These are phyloP conservation scores for Phanerodontia chrysosporium DNA, from an alignment of 768 basidiomycete species.

Conservation along the genomic window DNA sequence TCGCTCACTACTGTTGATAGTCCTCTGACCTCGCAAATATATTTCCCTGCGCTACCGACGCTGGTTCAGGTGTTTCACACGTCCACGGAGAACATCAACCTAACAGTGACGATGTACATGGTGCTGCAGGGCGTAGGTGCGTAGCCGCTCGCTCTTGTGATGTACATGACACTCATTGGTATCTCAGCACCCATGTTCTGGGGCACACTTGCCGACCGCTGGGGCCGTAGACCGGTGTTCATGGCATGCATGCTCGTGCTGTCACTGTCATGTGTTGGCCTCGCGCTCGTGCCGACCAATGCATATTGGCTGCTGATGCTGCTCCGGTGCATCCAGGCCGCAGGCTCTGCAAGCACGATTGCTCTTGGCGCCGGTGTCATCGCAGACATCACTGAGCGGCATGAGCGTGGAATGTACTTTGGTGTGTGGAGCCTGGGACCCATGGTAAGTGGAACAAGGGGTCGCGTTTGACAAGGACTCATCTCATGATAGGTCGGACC, in stretches of 20 bases:
- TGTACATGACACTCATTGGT: background rate
- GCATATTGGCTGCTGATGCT: conserved; percentile 79
- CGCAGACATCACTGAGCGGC: conserved; percentile 67
- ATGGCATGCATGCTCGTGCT: conserved; percentile 60
- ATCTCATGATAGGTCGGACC: conserved; percentile 25
- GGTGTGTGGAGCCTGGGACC: conserved; percentile 64
- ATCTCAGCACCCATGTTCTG: conserved; percentile 45
- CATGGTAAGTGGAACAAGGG: conserved; percentile 43
- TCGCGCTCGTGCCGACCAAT: conserved; percentile 48
- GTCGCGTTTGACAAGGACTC: background rate
- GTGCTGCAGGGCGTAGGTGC: conserved; percentile 58
- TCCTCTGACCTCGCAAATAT: conserved; percentile 72
- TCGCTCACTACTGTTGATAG: conserved; percentile 26
- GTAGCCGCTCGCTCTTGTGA: conserved; percentile 9
- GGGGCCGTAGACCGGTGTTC: conserved; percentile 62
- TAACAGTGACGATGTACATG: conserved; percentile 79
- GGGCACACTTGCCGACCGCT: conserved; percentile 64
- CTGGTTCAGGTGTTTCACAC: conserved; percentile 58
- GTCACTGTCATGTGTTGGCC: conserved; percentile 57
- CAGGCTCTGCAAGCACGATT: conserved; percentile 68
- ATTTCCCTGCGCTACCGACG: conserved; percentile 74
- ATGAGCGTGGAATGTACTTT: conserved; percentile 73
- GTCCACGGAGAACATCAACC: conserved; percentile 67
- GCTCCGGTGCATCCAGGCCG: conserved; percentile 75
- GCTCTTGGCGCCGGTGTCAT: conserved; percentile 65